Conservation (phyloP, 2,329 filamentous ascomycete genomes). For the Fusarium cyanostomum region DNA sequence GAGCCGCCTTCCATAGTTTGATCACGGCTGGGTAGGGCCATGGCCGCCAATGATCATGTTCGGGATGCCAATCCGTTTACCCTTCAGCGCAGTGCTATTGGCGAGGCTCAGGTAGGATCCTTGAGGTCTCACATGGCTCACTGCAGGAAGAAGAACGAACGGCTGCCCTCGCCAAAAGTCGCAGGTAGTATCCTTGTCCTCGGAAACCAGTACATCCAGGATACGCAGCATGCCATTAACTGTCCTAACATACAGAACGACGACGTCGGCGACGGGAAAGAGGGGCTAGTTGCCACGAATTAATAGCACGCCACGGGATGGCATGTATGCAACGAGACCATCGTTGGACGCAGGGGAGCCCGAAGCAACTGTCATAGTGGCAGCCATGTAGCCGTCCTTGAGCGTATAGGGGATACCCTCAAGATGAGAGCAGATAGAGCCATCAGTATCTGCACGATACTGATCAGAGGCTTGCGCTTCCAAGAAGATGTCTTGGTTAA, state of each 20-base stretch:
- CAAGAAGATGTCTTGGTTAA: too few relatives aligned
- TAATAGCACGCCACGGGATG: constrained; percentile 17
- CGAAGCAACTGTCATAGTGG: constrained; percentile 43
- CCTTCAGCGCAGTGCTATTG: background rate
- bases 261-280: constrained; percentile 13
- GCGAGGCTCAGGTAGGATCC: constrained; percentile 1
- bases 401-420: too few relatives aligned
- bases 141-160: constrained; percentile 1
- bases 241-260: constrained; percentile 19
- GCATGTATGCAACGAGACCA: constrained; percentile 22
- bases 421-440: too few relatives aligned
- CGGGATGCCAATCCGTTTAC: constrained; percentile 18
- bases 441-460: too few relatives aligned
- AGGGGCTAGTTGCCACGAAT: constrained; percentile 30
- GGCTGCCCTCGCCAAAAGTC: constrained; percentile 29
- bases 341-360: constrained; percentile 24
- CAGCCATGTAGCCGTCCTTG: too few relatives aligned
- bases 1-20: background rate
- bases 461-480: too few relatives aligned
- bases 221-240: constrained; percentile 18
- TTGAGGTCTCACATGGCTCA: background rate
- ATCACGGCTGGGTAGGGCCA: background rate
- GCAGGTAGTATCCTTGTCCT: background rate
- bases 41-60: constrained; percentile 19
- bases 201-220: constrained; percentile 11